phyloP scores from a whole-genome alignment of 306 rosid genomes.

The Vachellia pachyceras region DNA sequence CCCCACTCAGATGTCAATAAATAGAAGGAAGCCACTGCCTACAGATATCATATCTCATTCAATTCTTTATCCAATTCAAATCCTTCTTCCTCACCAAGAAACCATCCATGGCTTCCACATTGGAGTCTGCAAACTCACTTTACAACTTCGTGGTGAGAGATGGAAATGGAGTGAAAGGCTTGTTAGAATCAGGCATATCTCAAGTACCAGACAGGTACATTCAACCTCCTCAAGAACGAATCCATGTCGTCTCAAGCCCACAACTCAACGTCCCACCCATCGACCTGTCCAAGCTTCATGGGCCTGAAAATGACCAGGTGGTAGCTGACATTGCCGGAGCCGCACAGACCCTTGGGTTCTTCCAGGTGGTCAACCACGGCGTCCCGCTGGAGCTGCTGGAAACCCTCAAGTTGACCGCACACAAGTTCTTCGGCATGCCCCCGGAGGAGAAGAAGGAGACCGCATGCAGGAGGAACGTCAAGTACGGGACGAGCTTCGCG shows the following conservation, averaged over 20 bases:
- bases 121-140: slow-evolving; percentile 41
- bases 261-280: not conserved
- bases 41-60: not conserved
- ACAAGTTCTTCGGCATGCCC: slow-evolving; percentile 50
- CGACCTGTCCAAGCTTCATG: not conserved
- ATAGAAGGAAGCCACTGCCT: not conserved
- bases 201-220: slow-evolving; percentile 64
- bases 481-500: slow-evolving; percentile 66
- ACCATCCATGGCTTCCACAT: not conserved
- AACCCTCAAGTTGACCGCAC: slow-evolving; percentile 53
- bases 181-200: slow-evolving; percentile 57
- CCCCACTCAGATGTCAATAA: not conserved
- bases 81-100: not conserved
- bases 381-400: slow-evolving; percentile 56
- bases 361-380: slow-evolving; percentile 71
- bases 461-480: slow-evolving; percentile 46
- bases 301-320: slow-evolving; percentile 21
- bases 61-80: not conserved
- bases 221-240: slow-evolving; percentile 44
- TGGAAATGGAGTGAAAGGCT: slow-evolving; percentile 71
- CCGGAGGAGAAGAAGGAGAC: slow-evolving; percentile 53
- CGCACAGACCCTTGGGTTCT: slow-evolving; percentile 65
- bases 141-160: slow-evolving; percentile 34
- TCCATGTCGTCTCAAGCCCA: not conserved
- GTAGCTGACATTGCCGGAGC: slow-evolving; percentile 49